Base-by-base conservation (phyloP, 305 asterid species). In the Solanum hybrid region DNA sequence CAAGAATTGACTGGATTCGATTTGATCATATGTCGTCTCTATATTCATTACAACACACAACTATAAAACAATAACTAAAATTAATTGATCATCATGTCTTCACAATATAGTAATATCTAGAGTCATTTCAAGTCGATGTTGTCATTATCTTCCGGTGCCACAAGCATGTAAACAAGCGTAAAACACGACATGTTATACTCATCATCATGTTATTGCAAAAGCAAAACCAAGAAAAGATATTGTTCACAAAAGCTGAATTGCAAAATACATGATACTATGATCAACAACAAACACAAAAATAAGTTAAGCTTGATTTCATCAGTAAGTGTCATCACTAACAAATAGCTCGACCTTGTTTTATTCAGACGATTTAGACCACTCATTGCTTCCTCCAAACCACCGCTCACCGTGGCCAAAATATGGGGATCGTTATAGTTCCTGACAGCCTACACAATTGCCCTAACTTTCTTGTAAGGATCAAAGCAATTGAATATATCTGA, bases 281-380 rank as follows among this genome's bases (percentile, higher is more conserved):
- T 32, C 27, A 85, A 71, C 86, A 78, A 73, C 77, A 76, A 22
- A 42, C 88, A 88, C 89, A 37, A 31, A 26, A 29, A 40, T 45
- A 87, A 80, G 56, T 75, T 51, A 10, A 86, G 36, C 32, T 60
- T 85, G 22, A 29, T 73, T 51, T 79, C 78, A 77, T 95, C 93
- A 94, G 87, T 92, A 91, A 89, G 91, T 78, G 40, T 91, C 91
- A 82, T 92, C 91, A 87, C 88, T 85, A n/a, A 88, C 94, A 78
- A 92, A 87, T 35, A 78, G 89, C 92, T 91, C 94, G 1, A 92
- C 93, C 80, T 92, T 88, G 69, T 89, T 89, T 92, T 40, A 40
- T 40, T 38, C 14, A 38, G 14, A 3, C 14, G 14, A 38, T 38
- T 38, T 38, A 38, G 45, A 38, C 45, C 14, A 38, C 45, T 38